These are phyloP conservation scores for Drechslerella dactyloides DNA, from an alignment of 2,329 filamentous ascomycete species.

Conservation along the genomic window DNA sequence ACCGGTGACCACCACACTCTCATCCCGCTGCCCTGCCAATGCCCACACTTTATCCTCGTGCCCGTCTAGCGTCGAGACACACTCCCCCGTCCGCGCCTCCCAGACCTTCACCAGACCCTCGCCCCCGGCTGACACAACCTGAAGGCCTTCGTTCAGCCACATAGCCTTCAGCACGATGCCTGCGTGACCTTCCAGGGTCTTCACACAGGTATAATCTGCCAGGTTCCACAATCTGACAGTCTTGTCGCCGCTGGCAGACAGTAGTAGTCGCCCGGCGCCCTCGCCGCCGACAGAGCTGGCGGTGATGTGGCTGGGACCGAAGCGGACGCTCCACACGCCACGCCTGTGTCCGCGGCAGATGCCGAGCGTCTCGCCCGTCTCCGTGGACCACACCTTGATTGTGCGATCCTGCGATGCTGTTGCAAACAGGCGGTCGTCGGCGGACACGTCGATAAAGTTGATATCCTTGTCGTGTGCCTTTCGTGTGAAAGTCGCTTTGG, in stretches of 20 bases:
- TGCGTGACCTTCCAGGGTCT: constrained; percentile 94
- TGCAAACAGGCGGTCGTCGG: constrained; percentile 79
- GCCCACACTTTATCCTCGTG: constrained; percentile 73
- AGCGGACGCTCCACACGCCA: constrained; percentile 94
- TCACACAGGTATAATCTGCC: constrained; percentile 85
- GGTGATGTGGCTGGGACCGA: constrained; percentile 75
- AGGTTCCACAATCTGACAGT: constrained; percentile 95
- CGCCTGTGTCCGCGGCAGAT: constrained; percentile 90
- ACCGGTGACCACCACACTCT: constrained; percentile 76
- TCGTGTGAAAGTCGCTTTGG: constrained; percentile 78
- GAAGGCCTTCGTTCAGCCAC: constrained; percentile 74
- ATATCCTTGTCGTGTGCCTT: constrained; percentile 99
- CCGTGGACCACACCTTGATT: constrained; percentile 93
- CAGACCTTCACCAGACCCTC: constrained; percentile 97
- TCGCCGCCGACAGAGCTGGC: constrained; percentile 73
- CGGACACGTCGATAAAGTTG: constrained; percentile 86
- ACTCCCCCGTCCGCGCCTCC: constrained; percentile 84
- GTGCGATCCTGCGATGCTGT: constrained; percentile 96
- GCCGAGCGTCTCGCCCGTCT: constrained; percentile 87
- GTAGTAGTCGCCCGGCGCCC: constrained; percentile 72
- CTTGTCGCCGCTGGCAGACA: constrained; percentile 94
- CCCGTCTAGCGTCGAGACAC: constrained; percentile 90
- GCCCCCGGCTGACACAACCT: constrained; percentile 81
- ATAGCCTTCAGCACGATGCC: constrained; percentile 93
- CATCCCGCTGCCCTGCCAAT: constrained; percentile 56